Evolutionary conservation across 257 asterid species (phyloP).

Genomic region (Solanum piurae): DNA sequence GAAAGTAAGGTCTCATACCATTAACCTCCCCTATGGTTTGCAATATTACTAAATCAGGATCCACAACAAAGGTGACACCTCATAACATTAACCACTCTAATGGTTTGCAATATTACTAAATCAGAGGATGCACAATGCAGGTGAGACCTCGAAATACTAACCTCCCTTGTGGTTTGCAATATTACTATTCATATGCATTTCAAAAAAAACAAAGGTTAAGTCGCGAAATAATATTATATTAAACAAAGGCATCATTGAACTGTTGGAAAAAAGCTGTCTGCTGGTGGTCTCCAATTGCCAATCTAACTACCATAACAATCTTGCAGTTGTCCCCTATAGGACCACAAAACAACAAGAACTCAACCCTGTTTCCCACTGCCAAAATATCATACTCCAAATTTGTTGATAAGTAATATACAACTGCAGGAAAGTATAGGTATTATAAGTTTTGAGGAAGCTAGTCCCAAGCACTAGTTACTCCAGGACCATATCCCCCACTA

Average conservation of each 20-base stretch:
- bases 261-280: not conserved
- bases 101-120: not conserved
- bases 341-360: not conserved
- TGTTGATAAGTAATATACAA: not conserved
- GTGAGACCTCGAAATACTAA: no score
- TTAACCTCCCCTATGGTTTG: no score
- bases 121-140: no score
- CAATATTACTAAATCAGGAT: not conserved
- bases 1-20: no score
- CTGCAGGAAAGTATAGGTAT: not conserved
- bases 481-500: slow-evolving; percentile 35
- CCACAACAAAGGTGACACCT: not conserved
- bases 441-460: slow-evolving; percentile 1
- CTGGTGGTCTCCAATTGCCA: not conserved
- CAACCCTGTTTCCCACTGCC: not conserved
- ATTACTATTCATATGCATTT: not conserved
- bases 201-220: no score
- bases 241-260: slow-evolving; percentile 1
- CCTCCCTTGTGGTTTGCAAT: no score
- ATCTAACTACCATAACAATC: not conserved
- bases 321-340: not conserved
- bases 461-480: slow-evolving; percentile 60
- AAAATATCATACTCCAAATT: not conserved
- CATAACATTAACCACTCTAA: not conserved
- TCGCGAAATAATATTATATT: not conserved